Base-by-base conservation (phyloP, 352 stramenopile genomes). In the Globisporangium nunn region DNA sequence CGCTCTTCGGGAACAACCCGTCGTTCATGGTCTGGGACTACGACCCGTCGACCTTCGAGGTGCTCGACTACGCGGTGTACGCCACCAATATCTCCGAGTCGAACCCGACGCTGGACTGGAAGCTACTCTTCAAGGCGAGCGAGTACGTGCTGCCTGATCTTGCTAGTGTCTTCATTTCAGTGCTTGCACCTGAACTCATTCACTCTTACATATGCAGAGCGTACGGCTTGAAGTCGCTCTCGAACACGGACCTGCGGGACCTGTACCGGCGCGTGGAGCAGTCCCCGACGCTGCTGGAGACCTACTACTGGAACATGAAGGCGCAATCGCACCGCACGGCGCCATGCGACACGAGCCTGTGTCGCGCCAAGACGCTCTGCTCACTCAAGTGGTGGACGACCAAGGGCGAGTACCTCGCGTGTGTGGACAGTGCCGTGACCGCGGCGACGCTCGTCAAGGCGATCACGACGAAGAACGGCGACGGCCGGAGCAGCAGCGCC, bases 21-120 rank as follows among this genome's bases (percentile, higher is more conserved):
- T 90, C 81, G n/a, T 97, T 96, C 50, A 89, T 89, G 72, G 66
- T 90, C 43, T 93, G 83, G 83, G 79, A 91, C 29, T 81, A 83
- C 52, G 67, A 89, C 43, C 61, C 69, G 0, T 65, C 54, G 17
- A 88, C 81, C 1, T 90, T 88, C 58, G 76, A 91, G 1, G 52
- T 94, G 12, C 37, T 88, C 8, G 81, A 92, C 59, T 91, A 73
- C 52, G 76, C 73, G 2, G 81, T 94, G 7, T 84, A 92, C 63
- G 84, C 72, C n/a, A 76, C 79, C 29, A 90, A 89, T 55, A 75
- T 93, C 29, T 78, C 81, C 15, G 58, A 66, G 3, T 52, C 29
- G 5, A 62, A 59, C 17, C 66, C 75, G 44, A 51, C 63, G 2
- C 67, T 85, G 0, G 59, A 71, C 46, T 90, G 78, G 79, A 65